phyloP scores from a whole-genome alignment of 2,329 filamentous ascomycete genomes.

The Fusarium keratoplasticum region DNA sequence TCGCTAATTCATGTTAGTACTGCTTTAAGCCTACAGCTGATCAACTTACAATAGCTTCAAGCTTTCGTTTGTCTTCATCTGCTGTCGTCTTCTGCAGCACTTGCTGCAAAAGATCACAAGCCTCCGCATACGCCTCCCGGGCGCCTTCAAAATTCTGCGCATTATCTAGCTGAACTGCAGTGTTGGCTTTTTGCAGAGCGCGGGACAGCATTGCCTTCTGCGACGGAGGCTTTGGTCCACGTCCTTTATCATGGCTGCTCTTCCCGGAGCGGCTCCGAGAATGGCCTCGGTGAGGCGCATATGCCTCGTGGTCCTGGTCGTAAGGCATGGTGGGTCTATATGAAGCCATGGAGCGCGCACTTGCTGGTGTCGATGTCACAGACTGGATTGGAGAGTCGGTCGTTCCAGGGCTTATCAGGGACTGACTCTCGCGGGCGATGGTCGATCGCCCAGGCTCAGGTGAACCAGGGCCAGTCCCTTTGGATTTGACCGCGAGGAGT shows the following conservation, averaged over 20 bases:
- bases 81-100: constrained; percentile 87
- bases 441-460: constrained; percentile 39
- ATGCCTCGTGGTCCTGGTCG: constrained; percentile 46
- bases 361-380: constrained; percentile 29
- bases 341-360: constrained; percentile 19
- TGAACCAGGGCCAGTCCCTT: constrained; percentile 46
- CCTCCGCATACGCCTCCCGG: constrained; percentile 89
- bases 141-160: constrained; percentile 94
- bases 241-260: constrained; percentile 48
- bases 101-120: constrained; percentile 86
- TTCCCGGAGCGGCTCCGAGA: constrained; percentile 49
- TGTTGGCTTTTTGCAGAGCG: constrained; percentile 94
- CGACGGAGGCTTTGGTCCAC: constrained; percentile 65
- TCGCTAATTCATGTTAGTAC: constrained; percentile 63
- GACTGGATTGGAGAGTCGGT: constrained; percentile 28
- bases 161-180: constrained; percentile 94
- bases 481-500: constrained; percentile 30
- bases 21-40: neutral
- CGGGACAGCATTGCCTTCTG: constrained; percentile 98
- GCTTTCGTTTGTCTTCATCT: constrained; percentile 87
- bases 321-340: constrained; percentile 44
- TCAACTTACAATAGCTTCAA: constrained; percentile 85
- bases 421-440: constrained; percentile 44
- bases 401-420: constrained; percentile 34
- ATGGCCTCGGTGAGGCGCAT: constrained; percentile 45